phyloP scores from a whole-genome alignment of 1,284 basidiomycete species.

The Lentinula novae-zelandiae region DNA sequence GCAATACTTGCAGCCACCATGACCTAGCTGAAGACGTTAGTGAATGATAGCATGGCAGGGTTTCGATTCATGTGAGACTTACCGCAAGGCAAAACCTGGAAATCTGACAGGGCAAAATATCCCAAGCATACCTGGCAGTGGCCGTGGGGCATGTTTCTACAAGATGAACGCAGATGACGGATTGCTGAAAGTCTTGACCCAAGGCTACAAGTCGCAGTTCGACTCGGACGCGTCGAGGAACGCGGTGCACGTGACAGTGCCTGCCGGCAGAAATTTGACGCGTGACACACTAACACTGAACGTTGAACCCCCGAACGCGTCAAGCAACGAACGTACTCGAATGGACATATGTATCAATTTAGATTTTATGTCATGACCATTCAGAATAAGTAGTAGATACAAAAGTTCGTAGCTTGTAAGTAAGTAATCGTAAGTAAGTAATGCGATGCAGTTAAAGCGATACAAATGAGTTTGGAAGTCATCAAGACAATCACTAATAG shows the following conservation, averaged over 20 bases:
- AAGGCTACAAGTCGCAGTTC: not conserved
- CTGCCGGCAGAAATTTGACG: not conserved
- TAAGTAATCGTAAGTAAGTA: not conserved
- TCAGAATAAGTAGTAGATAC: conserved; percentile 7
- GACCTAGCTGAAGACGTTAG: not conserved
- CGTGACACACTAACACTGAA: too few species aligned
- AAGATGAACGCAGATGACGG: not conserved
- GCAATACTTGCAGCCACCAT: conserved; percentile 3
- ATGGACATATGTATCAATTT: not conserved
- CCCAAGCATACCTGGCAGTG: not conserved
- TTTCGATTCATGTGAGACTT: not conserved
- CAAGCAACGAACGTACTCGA: too few species aligned
- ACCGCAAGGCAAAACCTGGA: conserved; percentile 1
- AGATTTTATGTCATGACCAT: not conserved
- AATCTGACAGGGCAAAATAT: not conserved
- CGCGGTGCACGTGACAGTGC: not conserved
- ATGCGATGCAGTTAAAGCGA: not conserved
- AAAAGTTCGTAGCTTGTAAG: conserved; percentile 4
- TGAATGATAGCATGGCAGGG: not conserved
- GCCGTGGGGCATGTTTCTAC: not conserved
- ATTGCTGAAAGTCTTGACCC: not conserved
- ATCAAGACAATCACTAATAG: conserved; percentile 10
- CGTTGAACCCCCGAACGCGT: too few species aligned
- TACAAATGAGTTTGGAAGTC: not conserved
- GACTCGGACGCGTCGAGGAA: not conserved